Evolutionary conservation across 805 yeast genomes (phyloP).

Genomic region (Barnettozyma populi): DNA sequence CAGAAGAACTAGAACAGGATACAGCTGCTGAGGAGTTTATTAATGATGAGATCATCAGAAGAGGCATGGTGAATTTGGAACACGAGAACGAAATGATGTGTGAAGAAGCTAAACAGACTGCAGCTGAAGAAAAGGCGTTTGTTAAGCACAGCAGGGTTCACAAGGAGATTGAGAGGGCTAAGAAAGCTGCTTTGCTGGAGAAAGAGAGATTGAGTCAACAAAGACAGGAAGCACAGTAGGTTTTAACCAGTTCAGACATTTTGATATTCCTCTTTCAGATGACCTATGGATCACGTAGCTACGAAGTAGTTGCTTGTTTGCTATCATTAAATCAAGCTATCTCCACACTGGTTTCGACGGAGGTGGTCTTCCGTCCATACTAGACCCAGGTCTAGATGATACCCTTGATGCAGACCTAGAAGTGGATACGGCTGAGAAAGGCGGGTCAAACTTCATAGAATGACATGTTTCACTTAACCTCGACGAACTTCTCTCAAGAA

Average conservation of each 20-base stretch:
- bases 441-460: constrained; percentile 2
- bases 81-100: constrained; percentile 7
- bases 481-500: constrained; percentile 16
- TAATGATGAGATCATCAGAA: constrained; percentile 20
- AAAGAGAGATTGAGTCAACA: constrained; percentile 1
- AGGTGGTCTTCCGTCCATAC: constrained; percentile 5
- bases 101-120: constrained; percentile 7
- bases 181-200: not conserved
- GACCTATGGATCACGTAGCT: not conserved
- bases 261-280: not conserved
- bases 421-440: not conserved
- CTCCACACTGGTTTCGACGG: constrained; percentile 8
- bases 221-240: not conserved
- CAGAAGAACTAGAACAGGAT: constrained; percentile 6
- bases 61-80: constrained; percentile 17
- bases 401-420: constrained; percentile 1
- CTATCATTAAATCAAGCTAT: too few species aligned
- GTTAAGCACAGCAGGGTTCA: constrained; percentile 5
- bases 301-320: too few species aligned
- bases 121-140: constrained; percentile 9
- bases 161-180: constrained; percentile 4
- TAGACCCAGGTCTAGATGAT: constrained; percentile 8
- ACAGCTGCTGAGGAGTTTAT: constrained; percentile 20
- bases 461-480: constrained; percentile 10
- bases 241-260: not conserved